Evolutionary conservation across 2,329 filamentous ascomycete genomes (phyloP), one percentile per base, ranked within the genome.

Genomic region (Fusarium globosum): DNA sequence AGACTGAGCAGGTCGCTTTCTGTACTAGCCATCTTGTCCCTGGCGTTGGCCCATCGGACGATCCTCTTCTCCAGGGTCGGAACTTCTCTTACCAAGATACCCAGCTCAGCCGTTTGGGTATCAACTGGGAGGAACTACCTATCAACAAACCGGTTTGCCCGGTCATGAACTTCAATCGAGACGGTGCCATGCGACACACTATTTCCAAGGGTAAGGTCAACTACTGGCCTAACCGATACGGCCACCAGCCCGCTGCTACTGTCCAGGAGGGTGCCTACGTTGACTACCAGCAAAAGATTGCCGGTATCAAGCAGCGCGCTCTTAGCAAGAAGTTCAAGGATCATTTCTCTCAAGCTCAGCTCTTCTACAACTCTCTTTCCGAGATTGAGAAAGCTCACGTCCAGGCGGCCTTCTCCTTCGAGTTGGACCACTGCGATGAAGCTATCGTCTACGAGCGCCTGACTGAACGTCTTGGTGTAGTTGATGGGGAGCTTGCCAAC

Each of bases 1-100:
- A 96, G 81, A 94, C 91, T 0, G 94, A 97, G 83, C 94, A 97
- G 82, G 89, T 91, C 3, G 93, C 94, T 4, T 97, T 96, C 82
- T 95, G 92, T 78, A 96, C 94, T 3, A 88, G 90, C 62, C 94
- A 97, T 74, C 84, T 96, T 55, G 92, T 96, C 0, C 93, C 92
- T 0, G 93, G 93, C 30, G 92, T 95, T 66, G 93, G 92, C 20
- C 92, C 93, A 79, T 93, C 92, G 1, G 90, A 95, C 68, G 93
- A 95, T 70, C 93, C 93, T 5, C 86, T 95, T 6, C 84, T 89
- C 0, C 92, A 95, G 79, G 93, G 92, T 38, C 90, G 93, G 39
- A 95, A 94, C 83, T 90, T 90, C 71, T 88, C 86, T 16, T 90
- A 93, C 81, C 86, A 88, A 18, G 91, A 93, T 73, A 93, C 91